A percentile compares a stretch with the other conserved stretches of the same genome.
Conservation (phyloP, 495 filamentous ascomycete genomes). For the Lophium mytilinum region DNA sequence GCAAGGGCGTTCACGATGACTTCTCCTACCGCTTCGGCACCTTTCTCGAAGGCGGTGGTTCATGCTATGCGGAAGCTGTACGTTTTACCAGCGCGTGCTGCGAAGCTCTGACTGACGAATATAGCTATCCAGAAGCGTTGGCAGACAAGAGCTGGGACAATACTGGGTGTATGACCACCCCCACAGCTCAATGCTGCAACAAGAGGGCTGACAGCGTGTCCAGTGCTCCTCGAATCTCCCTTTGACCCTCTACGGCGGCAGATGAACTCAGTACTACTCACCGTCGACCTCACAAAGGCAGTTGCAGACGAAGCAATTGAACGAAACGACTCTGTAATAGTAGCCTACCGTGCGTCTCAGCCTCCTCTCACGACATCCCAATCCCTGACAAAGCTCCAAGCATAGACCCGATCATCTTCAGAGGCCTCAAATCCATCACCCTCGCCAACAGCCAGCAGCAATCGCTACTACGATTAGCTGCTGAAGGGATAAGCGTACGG, state of each 20-base stretch:
- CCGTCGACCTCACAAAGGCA: slow-evolving; percentile 80
- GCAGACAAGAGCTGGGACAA: slow-evolving; percentile 93
- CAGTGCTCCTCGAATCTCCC: slow-evolving; percentile 73
- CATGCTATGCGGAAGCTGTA: slow-evolving; percentile 75
- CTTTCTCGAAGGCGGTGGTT: slow-evolving; percentile 72
- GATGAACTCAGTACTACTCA: slow-evolving; percentile 72
- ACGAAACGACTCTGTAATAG: slow-evolving; percentile 64
- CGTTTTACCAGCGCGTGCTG: slow-evolving; percentile 27
- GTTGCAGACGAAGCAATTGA: slow-evolving; percentile 90
- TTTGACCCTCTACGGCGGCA: slow-evolving; percentile 48
- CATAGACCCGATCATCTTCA: slow-evolving; percentile 91
- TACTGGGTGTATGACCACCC: slow-evolving; percentile 57
- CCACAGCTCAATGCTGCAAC: neutral
- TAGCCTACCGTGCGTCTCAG: slow-evolving; percentile 70
- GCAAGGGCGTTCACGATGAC: slow-evolving; percentile 27
- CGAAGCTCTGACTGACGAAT: slow-evolving; percentile 5
- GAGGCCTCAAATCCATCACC: slow-evolving; percentile 78
- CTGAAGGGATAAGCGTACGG: slow-evolving; percentile 71
- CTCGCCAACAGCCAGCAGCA: slow-evolving; percentile 78
- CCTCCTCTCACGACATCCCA: neutral
- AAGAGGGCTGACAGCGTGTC: neutral
- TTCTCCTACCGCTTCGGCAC: slow-evolving; percentile 39
- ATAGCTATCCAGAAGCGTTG: slow-evolving; percentile 78
- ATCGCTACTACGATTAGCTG: slow-evolving; percentile 71
- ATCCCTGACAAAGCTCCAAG: slow-evolving; percentile 8